Conservation (phyloP, 495 filamentous ascomycete species). For the Staphylotrichum longicolle region DNA sequence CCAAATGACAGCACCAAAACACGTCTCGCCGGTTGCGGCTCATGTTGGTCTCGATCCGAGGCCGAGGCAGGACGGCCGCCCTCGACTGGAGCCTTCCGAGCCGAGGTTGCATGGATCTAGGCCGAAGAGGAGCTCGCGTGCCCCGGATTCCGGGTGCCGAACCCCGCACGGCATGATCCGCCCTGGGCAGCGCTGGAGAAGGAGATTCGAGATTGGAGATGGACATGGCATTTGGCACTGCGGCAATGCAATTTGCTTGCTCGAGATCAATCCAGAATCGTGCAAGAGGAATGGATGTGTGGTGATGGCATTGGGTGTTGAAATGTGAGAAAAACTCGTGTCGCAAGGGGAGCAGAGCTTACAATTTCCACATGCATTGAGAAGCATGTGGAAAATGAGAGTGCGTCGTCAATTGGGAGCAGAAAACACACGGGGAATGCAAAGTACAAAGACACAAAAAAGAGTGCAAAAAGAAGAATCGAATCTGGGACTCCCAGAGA, state of each 20-base stretch:
- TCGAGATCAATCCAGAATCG: no score
- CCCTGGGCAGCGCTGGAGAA: no score
- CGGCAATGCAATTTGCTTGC: no score
- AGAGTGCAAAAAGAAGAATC: constrained; percentile 30
- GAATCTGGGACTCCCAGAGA: constrained; percentile 37
- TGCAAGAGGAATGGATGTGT: no score
- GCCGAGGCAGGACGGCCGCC: constrained; percentile 17
- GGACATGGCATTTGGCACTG: neutral
- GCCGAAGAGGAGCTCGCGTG: neutral
- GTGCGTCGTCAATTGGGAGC: no score
- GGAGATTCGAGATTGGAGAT: neutral
- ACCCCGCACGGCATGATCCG: constrained; percentile 2
- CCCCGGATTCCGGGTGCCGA: neutral
- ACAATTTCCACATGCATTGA: no score
- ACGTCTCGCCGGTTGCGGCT: neutral
- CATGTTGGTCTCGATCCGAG: constrained; percentile 3
- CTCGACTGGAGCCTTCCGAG: constrained; percentile 9
- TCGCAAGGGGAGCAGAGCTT: no score
- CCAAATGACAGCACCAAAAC: constrained; percentile 7
- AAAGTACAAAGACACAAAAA: constrained; percentile 19
- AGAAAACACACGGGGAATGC: neutral
- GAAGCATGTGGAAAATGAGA: no score
- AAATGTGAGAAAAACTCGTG: no score
- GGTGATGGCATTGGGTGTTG: no score
- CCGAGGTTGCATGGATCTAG: constrained; percentile 23